Evolutionary conservation across 768 basidiomycete genomes (phyloP), one percentile per base, ranked within the genome.

Genomic region (Tulasnella sp.): DNA sequence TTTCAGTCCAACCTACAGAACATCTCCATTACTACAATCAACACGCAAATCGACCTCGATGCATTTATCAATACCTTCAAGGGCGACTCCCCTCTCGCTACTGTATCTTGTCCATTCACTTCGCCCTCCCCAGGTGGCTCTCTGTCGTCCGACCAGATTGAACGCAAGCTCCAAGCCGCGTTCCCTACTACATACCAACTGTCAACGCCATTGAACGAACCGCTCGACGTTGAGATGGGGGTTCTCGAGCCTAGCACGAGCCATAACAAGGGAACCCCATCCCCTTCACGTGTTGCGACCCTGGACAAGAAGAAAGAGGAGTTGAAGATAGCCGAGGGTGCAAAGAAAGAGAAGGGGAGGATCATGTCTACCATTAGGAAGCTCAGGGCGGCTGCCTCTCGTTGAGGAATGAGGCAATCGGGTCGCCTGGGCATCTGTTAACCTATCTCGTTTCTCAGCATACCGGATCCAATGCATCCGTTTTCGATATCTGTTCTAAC

Each of bases 361-460:
- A 59, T 59, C 30, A 45, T 51, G 47, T 44, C 19, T 49, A 29
- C 58, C 34, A 42, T 41, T 15, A 51, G 58, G 50, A 59, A 59
- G 48, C 15, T 51, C 19, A 50, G 30, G 34, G 42, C 45, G 13
- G 51, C 26, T 10, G 51, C 29, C 34, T 21, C 45, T 30, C 58
- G 34, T 51, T 24, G 48, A 19, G 34, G 34, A 38, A 38, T 38
- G 34, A 7, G 15, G 7, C 5, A 38, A 38, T 15, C 15, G 34
- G 5, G 34, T 15, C 15, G 5, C 7, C 34, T 5, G 34, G 34
- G 34, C 7, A 5, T 38, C 34, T 5, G 34, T 38, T 38, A 38
- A 7, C 15, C 15, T 38, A 38, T 15, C 34, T 7, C 34, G 15
- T 38, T 26, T 72, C 70, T n/a, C n/a, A n/a, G n/a, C n/a, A n/a